phyloP scores from a whole-genome alignment of 768 basidiomycete genomes.

The Tricholoma matsutake region DNA sequence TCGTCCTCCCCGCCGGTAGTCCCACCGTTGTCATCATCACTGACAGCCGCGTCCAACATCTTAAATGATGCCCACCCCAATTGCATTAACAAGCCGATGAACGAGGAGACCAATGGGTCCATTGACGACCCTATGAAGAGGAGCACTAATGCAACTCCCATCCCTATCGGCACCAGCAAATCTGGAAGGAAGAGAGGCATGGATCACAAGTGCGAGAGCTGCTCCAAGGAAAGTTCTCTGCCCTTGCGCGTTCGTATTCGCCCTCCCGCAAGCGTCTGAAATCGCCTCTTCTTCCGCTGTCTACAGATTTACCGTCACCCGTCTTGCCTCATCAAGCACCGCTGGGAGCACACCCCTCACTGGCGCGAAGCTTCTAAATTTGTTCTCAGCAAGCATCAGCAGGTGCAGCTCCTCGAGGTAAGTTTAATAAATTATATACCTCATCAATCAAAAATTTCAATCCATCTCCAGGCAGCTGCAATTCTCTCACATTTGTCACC shows the following conservation, averaged over 20 bases:
- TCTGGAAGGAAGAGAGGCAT: conserved; percentile 76
- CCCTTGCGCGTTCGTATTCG: conserved; percentile 4
- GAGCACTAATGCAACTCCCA: conserved; percentile 25
- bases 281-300: not conserved
- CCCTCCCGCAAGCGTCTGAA: not conserved
- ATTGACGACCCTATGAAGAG: conserved; percentile 14
- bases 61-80: conserved; percentile 20
- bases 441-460: not conserved
- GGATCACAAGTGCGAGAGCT: conserved; percentile 90
- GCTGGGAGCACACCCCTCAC: conserved; percentile 96
- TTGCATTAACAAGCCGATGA: conserved; percentile 16
- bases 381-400: conserved; percentile 92
- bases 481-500: conserved; percentile 88
- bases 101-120: conserved; percentile 23
- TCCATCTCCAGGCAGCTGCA: conserved; percentile 72
- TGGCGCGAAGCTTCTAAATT: conserved; percentile 93
- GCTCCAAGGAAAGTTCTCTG: conserved; percentile 69
- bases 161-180: conserved; percentile 35
- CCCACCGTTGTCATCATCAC: conserved; percentile 20
- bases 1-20: conserved; percentile 37
- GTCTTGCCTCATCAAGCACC: conserved; percentile 93
- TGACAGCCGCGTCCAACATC: conserved; percentile 22
- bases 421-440: conserved; percentile 9
- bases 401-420: conserved; percentile 94
- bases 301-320: conserved; percentile 84